Conservation (phyloP, 1,139 yeast species). For the Candida pseudocylindracea region DNA sequence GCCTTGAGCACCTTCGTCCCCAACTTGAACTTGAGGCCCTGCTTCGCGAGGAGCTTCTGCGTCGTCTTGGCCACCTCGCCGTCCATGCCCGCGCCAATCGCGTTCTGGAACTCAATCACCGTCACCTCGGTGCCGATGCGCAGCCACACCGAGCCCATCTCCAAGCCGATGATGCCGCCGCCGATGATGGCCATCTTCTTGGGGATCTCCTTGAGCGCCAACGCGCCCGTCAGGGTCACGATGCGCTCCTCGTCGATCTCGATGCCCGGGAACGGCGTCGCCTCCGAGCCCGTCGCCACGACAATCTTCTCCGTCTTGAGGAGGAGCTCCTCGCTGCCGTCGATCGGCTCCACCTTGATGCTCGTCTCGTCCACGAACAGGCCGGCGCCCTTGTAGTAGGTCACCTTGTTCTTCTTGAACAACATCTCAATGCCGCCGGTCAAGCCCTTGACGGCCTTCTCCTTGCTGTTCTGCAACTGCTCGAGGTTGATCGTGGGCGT, state of each 20-base stretch:
- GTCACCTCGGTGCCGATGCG: conserved; percentile 94
- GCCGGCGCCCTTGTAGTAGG: conserved; percentile 86
- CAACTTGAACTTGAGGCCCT: conserved; percentile 83
- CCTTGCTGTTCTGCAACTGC: conserved; percentile 81
- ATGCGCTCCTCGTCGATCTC: conserved; percentile 93
- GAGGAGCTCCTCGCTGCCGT: conserved; percentile 44
- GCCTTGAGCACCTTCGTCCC: conserved; percentile 85
- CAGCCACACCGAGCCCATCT: conserved; percentile 97
- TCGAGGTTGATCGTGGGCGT: conserved; percentile 55
- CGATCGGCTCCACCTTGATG: conserved; percentile 65
- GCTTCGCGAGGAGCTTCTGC: conserved; percentile 80
- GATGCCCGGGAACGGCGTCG: conserved; percentile 97
- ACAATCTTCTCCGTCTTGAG: conserved; percentile 73
- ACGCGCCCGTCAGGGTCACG: conserved; percentile 87
- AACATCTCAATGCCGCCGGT: conserved; percentile 90
- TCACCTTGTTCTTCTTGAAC: conserved; percentile 89
- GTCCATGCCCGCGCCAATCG: conserved; percentile 95
- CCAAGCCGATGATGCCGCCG: conserved; percentile 98
- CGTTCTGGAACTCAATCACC: conserved; percentile 70
- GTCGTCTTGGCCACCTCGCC: conserved; percentile 78
- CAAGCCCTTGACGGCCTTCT: conserved; percentile 67
- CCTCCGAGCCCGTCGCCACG: conserved; percentile 97
- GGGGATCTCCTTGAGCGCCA: conserved; percentile 72
- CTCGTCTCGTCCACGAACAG: conserved; percentile 67
- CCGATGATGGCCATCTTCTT: conserved; percentile 86